Evolutionary conservation across 495 filamentous ascomycete genomes (phyloP).

Genomic region (Letharia lupina): DNA sequence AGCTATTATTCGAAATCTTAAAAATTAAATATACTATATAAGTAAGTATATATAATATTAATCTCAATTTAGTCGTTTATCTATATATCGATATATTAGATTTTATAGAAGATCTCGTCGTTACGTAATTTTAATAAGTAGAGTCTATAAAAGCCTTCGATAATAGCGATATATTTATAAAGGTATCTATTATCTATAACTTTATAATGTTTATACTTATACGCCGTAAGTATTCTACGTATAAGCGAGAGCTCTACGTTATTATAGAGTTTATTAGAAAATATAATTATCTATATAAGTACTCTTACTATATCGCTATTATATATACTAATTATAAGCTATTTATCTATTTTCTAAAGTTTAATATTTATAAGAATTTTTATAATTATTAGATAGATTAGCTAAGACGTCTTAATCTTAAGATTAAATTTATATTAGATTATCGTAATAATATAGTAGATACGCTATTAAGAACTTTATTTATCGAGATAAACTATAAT

Average conservation of each 20-base stretch:
- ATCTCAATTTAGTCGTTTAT: background rate
- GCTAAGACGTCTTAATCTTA: no score
- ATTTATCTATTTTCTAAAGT: background rate
- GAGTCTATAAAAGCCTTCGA: background rate
- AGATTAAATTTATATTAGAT: no score
- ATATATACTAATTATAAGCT: background rate
- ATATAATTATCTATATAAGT: background rate
- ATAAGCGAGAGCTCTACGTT: no score
- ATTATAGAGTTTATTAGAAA: background rate
- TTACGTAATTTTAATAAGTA: background rate
- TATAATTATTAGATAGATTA: background rate
- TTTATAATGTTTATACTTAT: no score
- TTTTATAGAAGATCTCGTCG: background rate
- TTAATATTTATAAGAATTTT: background rate
- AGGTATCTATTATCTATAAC: no score
- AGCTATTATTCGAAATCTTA: constrained; percentile 13
- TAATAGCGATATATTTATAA: no score
- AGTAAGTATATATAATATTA: constrained; percentile 9
- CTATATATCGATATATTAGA: constrained; percentile 12
- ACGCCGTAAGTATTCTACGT: no score
- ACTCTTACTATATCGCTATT: background rate
- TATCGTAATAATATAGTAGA: no score
- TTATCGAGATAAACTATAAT: no score
- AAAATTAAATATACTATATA: constrained; percentile 12
- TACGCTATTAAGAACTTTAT: no score